Percentiles rank a stretch among this genome's conserved stretches.
These are phyloP conservation scores for Veloboletus limbatus DNA, from an alignment of 1,284 basidiomycete genomes.

Conservation along the genomic window DNA sequence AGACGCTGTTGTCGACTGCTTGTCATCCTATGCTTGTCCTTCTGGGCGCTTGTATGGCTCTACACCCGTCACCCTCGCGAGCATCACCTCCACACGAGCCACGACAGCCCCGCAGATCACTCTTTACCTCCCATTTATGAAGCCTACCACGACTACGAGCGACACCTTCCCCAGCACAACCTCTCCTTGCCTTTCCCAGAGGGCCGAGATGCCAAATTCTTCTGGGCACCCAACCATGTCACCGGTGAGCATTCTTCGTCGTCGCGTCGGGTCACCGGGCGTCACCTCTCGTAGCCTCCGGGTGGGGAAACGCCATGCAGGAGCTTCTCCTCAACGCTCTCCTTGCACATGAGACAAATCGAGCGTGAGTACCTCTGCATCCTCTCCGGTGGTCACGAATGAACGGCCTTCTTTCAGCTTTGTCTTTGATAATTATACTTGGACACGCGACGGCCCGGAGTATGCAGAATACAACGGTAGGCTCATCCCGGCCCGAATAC, in stretches of 20 bases:
- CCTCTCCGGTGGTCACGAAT: no score
- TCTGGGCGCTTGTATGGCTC: slow-evolving; percentile 21
- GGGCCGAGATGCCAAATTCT: slow-evolving; percentile 43
- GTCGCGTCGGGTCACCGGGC: neutral
- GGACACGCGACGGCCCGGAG: slow-evolving; percentile 31
- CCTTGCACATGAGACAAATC: slow-evolving; percentile 43
- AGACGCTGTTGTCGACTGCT: slow-evolving; percentile 25
- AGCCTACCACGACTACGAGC: slow-evolving; percentile 45
- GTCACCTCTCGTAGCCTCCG: slow-evolving; percentile 36
- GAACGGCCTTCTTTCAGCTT: slow-evolving; percentile 30
- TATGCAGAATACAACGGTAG: slow-evolving; percentile 40
- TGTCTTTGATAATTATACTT: slow-evolving; percentile 45
- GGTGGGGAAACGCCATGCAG: slow-evolving; percentile 61
- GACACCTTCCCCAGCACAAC: slow-evolving; percentile 46
- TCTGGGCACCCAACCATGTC: slow-evolving; percentile 52
- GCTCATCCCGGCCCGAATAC: slow-evolving; percentile 40
- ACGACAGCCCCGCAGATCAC: slow-evolving; percentile 6
- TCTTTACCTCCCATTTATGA: slow-evolving; percentile 46
- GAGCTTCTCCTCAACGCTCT: slow-evolving; percentile 51
- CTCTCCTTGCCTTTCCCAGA: slow-evolving; percentile 40
- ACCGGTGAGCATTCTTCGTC: slow-evolving; percentile 31
- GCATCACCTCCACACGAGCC: neutral
- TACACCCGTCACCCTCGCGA: slow-evolving; percentile 3
- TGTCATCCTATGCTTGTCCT: slow-evolving; percentile 9
- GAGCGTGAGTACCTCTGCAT: slow-evolving; percentile 39